Percentiles rank a stretch among this genome's conserved stretches.
phyloP scores from a whole-genome alignment of 352 stramenopile species.

The Phytopythium chamaehyphon region DNA sequence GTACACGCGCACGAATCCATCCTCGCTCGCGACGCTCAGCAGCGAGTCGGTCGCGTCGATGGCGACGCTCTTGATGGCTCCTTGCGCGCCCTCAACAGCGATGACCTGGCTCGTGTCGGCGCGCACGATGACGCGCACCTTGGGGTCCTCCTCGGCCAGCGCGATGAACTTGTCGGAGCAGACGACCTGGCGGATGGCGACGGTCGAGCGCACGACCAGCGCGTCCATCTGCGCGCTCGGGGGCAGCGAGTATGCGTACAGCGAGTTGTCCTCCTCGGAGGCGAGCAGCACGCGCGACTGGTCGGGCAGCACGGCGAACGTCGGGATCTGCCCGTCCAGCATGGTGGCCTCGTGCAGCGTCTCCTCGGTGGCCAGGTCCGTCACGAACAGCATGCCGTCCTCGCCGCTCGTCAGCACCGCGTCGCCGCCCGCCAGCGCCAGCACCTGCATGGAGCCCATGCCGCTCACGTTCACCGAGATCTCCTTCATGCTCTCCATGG shows the following conservation, averaged over 20 bases:
- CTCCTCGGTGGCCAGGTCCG: conserved; percentile 50
- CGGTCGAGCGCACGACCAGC: conserved; percentile 66
- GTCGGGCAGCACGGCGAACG: conserved; percentile 64
- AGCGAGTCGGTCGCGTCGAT: conserved; percentile 64
- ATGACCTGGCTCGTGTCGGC: conserved; percentile 57
- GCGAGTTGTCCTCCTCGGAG: conserved; percentile 63
- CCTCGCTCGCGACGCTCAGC: conserved; percentile 62
- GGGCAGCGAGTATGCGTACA: conserved; percentile 70
- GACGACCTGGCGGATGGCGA: conserved; percentile 64
- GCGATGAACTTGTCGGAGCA: conserved; percentile 62
- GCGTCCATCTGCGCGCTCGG: conserved; percentile 41
- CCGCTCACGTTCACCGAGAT: conserved; percentile 69
- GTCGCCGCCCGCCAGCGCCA: conserved; percentile 39
- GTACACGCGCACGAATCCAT: conserved; percentile 70
- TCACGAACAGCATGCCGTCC: conserved; percentile 77
- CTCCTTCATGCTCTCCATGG: conserved; percentile 78
- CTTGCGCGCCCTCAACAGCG: conserved; percentile 51
- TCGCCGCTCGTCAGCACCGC: conserved; percentile 74
- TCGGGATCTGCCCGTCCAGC: conserved; percentile 58
- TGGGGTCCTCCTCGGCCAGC: conserved; percentile 67
- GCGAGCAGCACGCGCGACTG: conserved; percentile 63
- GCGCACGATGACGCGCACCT: conserved; percentile 64
- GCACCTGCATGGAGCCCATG: conserved; percentile 58
- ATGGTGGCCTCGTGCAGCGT: conserved; percentile 43
- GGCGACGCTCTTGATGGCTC: conserved; percentile 67